Evolutionary conservation across 208 protist species (phyloP).

Genomic region (Tetramitus jugosus): DNA sequence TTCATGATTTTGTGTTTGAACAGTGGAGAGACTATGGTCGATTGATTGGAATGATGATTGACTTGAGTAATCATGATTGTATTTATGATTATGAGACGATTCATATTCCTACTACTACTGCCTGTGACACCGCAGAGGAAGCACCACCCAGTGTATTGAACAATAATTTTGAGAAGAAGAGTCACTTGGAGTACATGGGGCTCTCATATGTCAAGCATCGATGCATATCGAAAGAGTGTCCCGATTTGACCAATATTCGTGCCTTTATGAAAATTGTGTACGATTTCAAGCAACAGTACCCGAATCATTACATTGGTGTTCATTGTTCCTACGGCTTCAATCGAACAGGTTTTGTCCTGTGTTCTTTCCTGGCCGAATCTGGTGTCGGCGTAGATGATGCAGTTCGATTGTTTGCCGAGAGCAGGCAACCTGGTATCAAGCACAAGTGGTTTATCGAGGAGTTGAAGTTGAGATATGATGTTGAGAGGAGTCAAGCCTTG

Average conservation of each 20-base stretch:
- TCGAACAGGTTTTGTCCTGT: slow-evolving; percentile 18
- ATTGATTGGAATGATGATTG: neutral
- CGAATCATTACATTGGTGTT: slow-evolving; percentile 13
- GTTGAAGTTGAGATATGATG: neutral
- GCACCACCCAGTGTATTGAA: neutral
- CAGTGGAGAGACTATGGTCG: neutral
- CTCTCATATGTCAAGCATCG: neutral
- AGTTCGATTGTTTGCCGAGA: neutral
- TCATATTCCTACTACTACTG: neutral
- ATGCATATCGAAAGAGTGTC: neutral
- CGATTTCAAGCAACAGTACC: neutral
- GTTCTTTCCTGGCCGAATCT: neutral
- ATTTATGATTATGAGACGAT: neutral
- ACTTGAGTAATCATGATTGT: slow-evolving; percentile 10
- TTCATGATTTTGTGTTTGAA: neutral
- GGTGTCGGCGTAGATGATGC: slow-evolving; percentile 5
- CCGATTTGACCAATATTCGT: neutral
- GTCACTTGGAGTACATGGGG: neutral
- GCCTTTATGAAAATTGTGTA: neutral
- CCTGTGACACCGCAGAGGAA: neutral
- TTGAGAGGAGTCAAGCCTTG: no score
- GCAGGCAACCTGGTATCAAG: neutral
- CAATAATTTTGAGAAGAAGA: no score
- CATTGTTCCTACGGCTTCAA: slow-evolving; percentile 21
- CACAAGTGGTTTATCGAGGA: neutral